Evolutionary conservation across 306 rosid species (phyloP).

Genomic region (Biancaea sappan): DNA sequence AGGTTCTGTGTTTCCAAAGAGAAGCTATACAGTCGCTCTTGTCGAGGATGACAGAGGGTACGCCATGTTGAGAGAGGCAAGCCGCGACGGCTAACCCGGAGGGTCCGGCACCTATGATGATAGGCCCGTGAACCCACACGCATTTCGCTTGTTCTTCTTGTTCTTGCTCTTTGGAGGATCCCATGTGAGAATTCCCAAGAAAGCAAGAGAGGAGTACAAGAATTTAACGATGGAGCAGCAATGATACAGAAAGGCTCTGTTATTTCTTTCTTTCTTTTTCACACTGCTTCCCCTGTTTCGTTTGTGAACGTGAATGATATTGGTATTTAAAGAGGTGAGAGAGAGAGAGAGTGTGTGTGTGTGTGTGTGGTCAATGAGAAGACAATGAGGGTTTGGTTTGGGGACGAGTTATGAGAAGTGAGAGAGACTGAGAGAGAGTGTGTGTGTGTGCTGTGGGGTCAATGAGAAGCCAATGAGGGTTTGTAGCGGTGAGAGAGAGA

Average conservation of each 20-base stretch:
- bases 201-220: neutral
- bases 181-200: constrained; percentile 49
- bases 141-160: constrained; percentile 32
- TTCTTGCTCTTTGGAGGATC: constrained; percentile 51
- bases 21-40: constrained; percentile 76
- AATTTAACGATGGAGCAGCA: neutral
- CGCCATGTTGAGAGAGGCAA: constrained; percentile 57
- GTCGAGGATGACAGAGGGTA: constrained; percentile 72
- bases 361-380: constrained; percentile 28
- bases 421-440: too few species aligned
- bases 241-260: neutral
- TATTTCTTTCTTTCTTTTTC: neutral
- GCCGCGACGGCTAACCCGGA: constrained; percentile 95
- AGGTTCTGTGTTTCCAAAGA: constrained; percentile 76
- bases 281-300: constrained; percentile 34
- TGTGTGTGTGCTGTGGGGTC: too few species aligned
- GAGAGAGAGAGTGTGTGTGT: neutral
- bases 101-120: constrained; percentile 91
- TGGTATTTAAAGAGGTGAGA: neutral
- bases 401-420: constrained; percentile 27
- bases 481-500: too few species aligned
- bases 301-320: neutral
- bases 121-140: constrained; percentile 63
- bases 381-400: constrained; percentile 7
- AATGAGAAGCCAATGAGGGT: too few species aligned